These are phyloP conservation scores for Nemania diffusa DNA, from an alignment of 2,329 filamentous ascomycete species.

Conservation along the genomic window DNA sequence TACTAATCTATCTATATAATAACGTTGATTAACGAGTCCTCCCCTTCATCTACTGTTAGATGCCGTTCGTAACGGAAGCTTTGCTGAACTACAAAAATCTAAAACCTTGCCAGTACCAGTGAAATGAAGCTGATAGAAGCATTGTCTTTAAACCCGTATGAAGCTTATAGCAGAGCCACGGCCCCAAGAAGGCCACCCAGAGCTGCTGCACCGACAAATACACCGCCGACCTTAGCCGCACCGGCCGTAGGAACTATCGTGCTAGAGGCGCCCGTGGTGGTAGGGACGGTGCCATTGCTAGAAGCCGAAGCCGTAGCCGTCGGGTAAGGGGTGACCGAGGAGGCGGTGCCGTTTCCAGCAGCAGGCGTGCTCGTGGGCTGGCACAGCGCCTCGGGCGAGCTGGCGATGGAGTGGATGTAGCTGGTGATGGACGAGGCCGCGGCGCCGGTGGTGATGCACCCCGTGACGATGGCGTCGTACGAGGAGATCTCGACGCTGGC, in stretches of 20 bases:
- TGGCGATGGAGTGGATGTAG: conserved; percentile 16
- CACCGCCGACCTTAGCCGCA: conserved; percentile 5
- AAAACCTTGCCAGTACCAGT: background rate
- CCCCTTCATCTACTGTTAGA: background rate
- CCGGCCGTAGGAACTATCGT: conserved; percentile 7
- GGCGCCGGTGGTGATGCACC: conserved; percentile 54
- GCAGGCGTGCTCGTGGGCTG: conserved; percentile 2
- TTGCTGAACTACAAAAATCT: background rate
- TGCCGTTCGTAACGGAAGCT: background rate
- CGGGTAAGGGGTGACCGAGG: conserved; percentile 6
- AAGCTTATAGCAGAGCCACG: conserved; percentile 11
- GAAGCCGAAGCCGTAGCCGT: conserved; percentile 2
- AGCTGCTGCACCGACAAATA: conserved; percentile 15
- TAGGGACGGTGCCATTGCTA: conserved; percentile 3
- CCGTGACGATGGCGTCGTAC: conserved; percentile 25
- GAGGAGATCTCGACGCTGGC: conserved; percentile 1
- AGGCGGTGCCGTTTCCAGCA: background rate
- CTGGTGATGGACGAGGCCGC: conserved; percentile 22
- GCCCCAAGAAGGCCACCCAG: conserved; percentile 22
- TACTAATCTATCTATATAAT: background rate
- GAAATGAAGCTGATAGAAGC: background rate
- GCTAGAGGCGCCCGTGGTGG: background rate
- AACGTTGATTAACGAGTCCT: background rate
- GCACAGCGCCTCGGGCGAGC: background rate
- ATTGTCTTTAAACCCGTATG: background rate